phyloP scores from a whole-genome alignment of 1,139 yeast genomes.

The Lodderomyces orthopsilosis region DNA sequence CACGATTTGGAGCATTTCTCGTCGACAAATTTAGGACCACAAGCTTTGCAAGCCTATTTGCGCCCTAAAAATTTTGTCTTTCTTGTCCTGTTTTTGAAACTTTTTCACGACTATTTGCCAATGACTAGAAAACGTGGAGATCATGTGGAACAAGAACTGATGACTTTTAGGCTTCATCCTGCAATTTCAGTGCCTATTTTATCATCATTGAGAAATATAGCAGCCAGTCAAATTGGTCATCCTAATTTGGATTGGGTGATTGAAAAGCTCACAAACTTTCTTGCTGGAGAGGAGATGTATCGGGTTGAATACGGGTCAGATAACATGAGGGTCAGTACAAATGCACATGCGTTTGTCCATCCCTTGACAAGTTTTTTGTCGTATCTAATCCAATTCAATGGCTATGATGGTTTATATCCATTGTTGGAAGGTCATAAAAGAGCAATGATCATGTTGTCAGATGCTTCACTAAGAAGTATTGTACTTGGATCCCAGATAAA shows the following conservation, averaged over 20 bases:
- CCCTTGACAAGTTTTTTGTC: constrained; percentile 59
- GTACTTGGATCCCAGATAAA: constrained; percentile 74
- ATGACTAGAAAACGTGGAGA: constrained; percentile 61
- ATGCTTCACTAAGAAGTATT: constrained; percentile 55
- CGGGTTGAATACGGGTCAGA: not conserved
- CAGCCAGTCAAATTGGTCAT: constrained; percentile 28
- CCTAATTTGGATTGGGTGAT: constrained; percentile 16
- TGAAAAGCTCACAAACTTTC: constrained; percentile 4
- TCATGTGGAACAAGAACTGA: constrained; percentile 60
- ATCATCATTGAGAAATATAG: constrained; percentile 43
- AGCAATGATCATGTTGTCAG: constrained; percentile 47
- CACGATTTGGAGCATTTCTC: constrained; percentile 45
- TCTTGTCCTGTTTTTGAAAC: constrained; percentile 40
- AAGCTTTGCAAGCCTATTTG: constrained; percentile 22
- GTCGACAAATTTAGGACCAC: constrained; percentile 28
- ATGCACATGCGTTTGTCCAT: constrained; percentile 53
- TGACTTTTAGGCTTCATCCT: constrained; percentile 47
- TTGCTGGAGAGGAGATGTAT: constrained; percentile 1
- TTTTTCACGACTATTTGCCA: constrained; percentile 58
- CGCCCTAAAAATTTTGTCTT: constrained; percentile 32
- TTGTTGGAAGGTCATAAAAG: constrained; percentile 15
- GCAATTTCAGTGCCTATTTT: constrained; percentile 48
- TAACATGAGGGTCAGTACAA: constrained; percentile 37
- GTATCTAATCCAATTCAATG: constrained; percentile 34
- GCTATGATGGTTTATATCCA: constrained; percentile 19